A percentile compares a stretch with the other conserved stretches of the same genome.
Conservation (phyloP, 768 basidiomycete genomes). For the Suillus luteus region DNA sequence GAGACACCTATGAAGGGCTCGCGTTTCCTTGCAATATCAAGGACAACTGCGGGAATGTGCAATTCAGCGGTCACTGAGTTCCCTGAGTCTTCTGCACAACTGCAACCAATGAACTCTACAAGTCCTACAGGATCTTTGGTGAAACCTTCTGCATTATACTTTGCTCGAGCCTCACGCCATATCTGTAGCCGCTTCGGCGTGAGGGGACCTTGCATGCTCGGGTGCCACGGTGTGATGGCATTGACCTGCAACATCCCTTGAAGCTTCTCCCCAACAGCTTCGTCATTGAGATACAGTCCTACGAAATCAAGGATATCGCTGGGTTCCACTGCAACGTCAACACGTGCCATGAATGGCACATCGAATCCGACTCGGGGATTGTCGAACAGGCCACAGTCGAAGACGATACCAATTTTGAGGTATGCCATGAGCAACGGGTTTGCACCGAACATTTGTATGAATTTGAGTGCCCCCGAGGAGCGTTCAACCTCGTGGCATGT, state of each 20-base stretch:
- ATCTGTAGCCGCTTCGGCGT: slow-evolving; percentile 9
- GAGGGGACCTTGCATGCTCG: slow-evolving; percentile 11
- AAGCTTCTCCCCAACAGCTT: slow-evolving; percentile 8
- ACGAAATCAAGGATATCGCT: slow-evolving; percentile 6
- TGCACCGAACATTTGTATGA: slow-evolving; percentile 15
- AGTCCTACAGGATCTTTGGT: slow-evolving; percentile 15
- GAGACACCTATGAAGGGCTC: slow-evolving; percentile 18
- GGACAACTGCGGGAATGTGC: slow-evolving; percentile 2
- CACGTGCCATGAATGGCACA: slow-evolving; percentile 18
- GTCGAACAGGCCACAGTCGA: slow-evolving; percentile 15
- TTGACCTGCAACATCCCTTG: slow-evolving; percentile 22
- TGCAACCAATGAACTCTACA: slow-evolving; percentile 20
- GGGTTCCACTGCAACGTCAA: slow-evolving; percentile 21
- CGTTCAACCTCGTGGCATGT: slow-evolving; percentile 17
- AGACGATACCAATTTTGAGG: slow-evolving; percentile 17
- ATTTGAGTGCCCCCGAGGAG: slow-evolving; percentile 18
- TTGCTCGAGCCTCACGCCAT: slow-evolving; percentile 14
- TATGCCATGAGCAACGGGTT: slow-evolving; percentile 12
- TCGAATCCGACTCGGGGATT: slow-evolving; percentile 18
- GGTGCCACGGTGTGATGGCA: background rate
- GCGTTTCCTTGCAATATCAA: slow-evolving; percentile 11
- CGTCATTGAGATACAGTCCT: slow-evolving; percentile 15
- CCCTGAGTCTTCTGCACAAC: slow-evolving; percentile 17
- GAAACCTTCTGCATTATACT: background rate
- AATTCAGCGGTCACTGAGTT: slow-evolving; percentile 13